phyloP scores from a whole-genome alignment of 106 monocot genomes.

The Dendrobium officinale region DNA sequence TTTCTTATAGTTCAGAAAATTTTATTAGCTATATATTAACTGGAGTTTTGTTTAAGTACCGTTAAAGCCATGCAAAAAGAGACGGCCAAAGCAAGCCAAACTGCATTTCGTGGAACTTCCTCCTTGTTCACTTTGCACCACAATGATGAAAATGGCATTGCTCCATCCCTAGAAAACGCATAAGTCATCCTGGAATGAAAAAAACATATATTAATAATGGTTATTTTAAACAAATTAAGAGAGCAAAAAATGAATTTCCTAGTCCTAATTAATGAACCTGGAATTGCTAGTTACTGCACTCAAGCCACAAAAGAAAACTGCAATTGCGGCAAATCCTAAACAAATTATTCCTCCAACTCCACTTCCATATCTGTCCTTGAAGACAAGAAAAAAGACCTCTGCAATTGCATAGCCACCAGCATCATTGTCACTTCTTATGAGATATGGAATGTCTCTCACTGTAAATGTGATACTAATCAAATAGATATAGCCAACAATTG shows the following conservation, averaged over 20 bases:
- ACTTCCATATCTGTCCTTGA: slow-evolving; percentile 24
- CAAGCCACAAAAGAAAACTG: slow-evolving; percentile 26
- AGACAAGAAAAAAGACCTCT: slow-evolving; percentile 30
- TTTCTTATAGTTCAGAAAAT: too few species aligned
- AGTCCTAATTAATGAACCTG: slow-evolving; percentile 5
- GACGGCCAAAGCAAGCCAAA: slow-evolving; percentile 64
- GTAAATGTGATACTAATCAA: slow-evolving; percentile 24
- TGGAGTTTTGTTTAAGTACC: slow-evolving; percentile 22
- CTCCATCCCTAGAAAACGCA: slow-evolving; percentile 86
- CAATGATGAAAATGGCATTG: slow-evolving; percentile 66
- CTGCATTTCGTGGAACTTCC: slow-evolving; percentile 68
- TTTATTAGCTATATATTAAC: too few species aligned
- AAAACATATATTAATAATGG: too few species aligned
- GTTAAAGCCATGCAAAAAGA: slow-evolving; percentile 75
- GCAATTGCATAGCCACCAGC: slow-evolving; percentile 37
- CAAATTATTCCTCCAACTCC: slow-evolving; percentile 31
- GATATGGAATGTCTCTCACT: slow-evolving; percentile 25
- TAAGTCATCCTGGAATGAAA: slow-evolving; percentile 50
- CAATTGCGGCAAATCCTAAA: slow-evolving; percentile 19
- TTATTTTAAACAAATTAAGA: too few species aligned
- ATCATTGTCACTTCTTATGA: slow-evolving; percentile 29
- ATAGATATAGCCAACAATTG: slow-evolving; percentile 23
- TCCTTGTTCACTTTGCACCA: slow-evolving; percentile 79
- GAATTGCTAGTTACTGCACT: slow-evolving; percentile 27
- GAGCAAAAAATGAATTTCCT: too few species aligned